Conservation (phyloP, 2,329 filamentous ascomycete species). For the Xylariaceae sp. region DNA sequence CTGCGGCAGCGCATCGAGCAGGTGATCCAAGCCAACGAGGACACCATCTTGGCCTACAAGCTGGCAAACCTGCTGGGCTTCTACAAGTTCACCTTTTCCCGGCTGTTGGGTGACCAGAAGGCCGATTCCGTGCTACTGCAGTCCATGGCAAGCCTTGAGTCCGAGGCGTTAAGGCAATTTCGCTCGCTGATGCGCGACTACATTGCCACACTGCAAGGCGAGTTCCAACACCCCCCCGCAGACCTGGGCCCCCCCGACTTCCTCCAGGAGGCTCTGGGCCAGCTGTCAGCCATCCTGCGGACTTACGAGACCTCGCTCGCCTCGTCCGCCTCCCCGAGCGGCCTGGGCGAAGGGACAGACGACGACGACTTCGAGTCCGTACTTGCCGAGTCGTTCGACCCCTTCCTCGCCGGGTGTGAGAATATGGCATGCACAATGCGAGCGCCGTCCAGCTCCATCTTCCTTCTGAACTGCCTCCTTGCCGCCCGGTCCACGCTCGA, state of each 20-base stretch:
- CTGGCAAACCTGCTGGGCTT: constrained; percentile 85
- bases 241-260: constrained; percentile 77
- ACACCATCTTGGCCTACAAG: constrained; percentile 82
- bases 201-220: constrained; percentile 65
- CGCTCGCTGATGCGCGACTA: constrained; percentile 75
- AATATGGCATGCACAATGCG: constrained; percentile 59
- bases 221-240: constrained; percentile 63
- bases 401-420: constrained; percentile 72
- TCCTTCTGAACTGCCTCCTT: constrained; percentile 66
- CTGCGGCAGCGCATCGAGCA: constrained; percentile 87
- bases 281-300: constrained; percentile 72
- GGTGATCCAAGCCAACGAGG: constrained; percentile 86
- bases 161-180: constrained; percentile 77
- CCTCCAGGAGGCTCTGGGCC: constrained; percentile 71
- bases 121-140: constrained; percentile 61
- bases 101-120: constrained; percentile 56
- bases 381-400: constrained; percentile 74
- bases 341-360: not conserved
- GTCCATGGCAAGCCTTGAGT: constrained; percentile 62
- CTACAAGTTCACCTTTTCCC: constrained; percentile 79
- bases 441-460: constrained; percentile 56
- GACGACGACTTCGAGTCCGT: constrained; percentile 65
- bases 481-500: constrained; percentile 51
- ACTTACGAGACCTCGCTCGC: constrained; percentile 80
- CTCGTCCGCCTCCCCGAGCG: constrained; percentile 23